Percentiles rank a stretch among this genome's conserved stretches.
phyloP scores from a whole-genome alignment of 495 filamentous ascomycete genomes.

The Neurospora discreta region DNA sequence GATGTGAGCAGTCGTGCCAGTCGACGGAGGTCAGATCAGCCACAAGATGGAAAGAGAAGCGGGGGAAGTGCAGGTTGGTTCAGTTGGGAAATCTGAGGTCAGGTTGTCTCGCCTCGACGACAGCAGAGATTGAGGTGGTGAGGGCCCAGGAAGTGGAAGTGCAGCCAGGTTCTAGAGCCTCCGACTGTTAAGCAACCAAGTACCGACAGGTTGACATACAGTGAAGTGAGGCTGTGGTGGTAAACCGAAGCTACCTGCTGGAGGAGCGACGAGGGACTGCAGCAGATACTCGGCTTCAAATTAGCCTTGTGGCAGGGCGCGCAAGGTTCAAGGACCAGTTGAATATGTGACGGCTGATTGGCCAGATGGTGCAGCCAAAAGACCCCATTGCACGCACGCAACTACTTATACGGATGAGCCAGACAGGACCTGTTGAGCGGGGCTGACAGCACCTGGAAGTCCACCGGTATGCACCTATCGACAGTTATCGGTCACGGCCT shows the following conservation, averaged over 20 bases:
- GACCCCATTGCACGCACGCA: not conserved
- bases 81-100: not conserved
- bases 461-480: not conserved
- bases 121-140: not conserved
- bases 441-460: not conserved
- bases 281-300: slow-evolving; percentile 18
- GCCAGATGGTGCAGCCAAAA: not conserved
- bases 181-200: slow-evolving; percentile 1
- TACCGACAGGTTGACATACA: not conserved
- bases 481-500: not conserved
- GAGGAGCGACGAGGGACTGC: not conserved
- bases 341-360: not conserved
- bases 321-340: not conserved
- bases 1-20: not conserved
- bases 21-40: not conserved
- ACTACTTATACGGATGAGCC: not conserved
- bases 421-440: not conserved
- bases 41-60: not conserved
- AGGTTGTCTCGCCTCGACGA: not conserved
- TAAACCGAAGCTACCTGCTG: not conserved
- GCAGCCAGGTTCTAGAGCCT: not conserved
- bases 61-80: not conserved
- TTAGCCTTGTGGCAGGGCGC: slow-evolving; percentile 25
- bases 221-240: slow-evolving; percentile 23
- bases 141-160: not conserved